Evolutionary conservation across 805 yeast genomes (phyloP).

Genomic region (Metschnikowia dekortorum): DNA sequence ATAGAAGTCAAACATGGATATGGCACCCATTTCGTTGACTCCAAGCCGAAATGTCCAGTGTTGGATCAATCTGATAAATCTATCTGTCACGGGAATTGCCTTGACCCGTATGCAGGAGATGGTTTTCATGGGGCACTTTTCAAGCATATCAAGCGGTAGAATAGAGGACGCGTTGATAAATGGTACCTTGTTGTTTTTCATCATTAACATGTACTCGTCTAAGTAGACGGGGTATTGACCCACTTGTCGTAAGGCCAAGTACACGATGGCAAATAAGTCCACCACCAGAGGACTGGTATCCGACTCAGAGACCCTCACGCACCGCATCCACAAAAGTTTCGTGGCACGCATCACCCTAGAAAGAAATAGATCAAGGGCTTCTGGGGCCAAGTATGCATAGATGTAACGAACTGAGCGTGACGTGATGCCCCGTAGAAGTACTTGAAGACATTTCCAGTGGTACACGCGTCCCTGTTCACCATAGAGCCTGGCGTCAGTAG

Average conservation of each 20-base stretch:
- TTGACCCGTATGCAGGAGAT: conserved; percentile 39
- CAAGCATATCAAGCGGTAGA: conserved; percentile 34
- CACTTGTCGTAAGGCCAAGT: conserved; percentile 47
- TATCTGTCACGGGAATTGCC: conserved; percentile 35
- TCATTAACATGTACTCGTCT: conserved; percentile 42
- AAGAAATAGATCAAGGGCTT: neutral
- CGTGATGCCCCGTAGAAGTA: conserved; percentile 41
- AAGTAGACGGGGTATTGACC: conserved; percentile 46
- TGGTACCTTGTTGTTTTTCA: conserved; percentile 46
- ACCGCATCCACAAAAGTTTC: conserved; percentile 32
- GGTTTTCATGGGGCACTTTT: conserved; percentile 26
- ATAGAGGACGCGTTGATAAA: conserved; percentile 37
- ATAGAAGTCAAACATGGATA: conserved; percentile 26
- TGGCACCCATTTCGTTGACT: neutral
- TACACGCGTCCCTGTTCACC: conserved; percentile 47
- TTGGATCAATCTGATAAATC: conserved; percentile 24
- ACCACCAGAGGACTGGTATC: conserved; percentile 18
- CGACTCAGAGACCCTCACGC: neutral
- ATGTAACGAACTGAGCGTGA: conserved; percentile 12
- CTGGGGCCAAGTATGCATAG: neutral
- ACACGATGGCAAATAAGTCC: conserved; percentile 40
- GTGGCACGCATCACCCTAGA: conserved; percentile 1
- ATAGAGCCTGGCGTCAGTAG: conserved; percentile 23
- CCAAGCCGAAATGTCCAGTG: conserved; percentile 7
- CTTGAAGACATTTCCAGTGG: conserved; percentile 47